These are phyloP conservation scores for Aspergillus carbonarius DNA, from an alignment of 2,329 filamentous ascomycete species.

Conservation along the genomic window DNA sequence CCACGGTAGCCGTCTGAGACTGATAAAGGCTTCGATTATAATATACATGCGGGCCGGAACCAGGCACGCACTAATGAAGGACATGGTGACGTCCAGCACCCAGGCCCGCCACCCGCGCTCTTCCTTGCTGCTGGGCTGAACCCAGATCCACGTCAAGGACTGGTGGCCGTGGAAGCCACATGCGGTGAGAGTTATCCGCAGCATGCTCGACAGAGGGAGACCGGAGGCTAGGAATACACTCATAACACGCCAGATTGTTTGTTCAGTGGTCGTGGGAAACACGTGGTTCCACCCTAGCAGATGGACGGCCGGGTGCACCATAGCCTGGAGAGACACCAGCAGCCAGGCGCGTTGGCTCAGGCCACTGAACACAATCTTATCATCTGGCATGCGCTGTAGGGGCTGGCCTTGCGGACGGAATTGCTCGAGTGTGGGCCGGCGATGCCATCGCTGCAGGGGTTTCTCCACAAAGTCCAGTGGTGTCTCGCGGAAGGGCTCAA, in stretches of 20 bases:
- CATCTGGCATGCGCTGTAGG: neutral
- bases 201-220: neutral
- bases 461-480: conserved; percentile 1
- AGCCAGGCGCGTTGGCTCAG: neutral
- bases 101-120: neutral
- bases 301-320: conserved; percentile 3
- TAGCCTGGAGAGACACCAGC: neutral
- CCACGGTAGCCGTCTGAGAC: neutral
- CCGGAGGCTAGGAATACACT: neutral
- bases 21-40: conserved; percentile 2
- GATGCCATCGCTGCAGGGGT: neutral
- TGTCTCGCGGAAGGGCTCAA: neutral
- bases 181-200: neutral
- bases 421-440: neutral
- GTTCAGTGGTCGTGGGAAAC: conserved; percentile 1
- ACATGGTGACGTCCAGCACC: neutral
- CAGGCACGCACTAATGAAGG: neutral
- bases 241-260: neutral
- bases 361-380: neutral
- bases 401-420: neutral
- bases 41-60: conserved; percentile 1
- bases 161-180: neutral
- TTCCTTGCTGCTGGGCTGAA: neutral
- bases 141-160: neutral
- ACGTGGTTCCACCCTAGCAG: conserved; percentile 4